Conservation (phyloP, 768 basidiomycete species). For the Heimioporus sp. region DNA sequence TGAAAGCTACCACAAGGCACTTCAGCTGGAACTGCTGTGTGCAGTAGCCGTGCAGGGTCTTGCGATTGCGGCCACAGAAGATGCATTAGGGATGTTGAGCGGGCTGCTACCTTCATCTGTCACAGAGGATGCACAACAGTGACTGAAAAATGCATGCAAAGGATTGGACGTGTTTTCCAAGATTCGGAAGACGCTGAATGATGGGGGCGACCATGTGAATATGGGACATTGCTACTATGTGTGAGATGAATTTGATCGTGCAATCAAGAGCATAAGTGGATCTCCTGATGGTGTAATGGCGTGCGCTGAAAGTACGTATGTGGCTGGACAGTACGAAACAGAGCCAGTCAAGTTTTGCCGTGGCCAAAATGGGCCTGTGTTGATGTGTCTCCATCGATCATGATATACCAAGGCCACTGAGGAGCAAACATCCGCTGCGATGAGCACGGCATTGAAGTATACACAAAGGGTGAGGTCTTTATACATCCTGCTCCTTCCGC, state of each 20-base stretch:
- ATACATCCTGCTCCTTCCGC: neutral
- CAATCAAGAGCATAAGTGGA: constrained; percentile 85
- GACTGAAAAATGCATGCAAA: constrained; percentile 75
- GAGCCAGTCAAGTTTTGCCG: constrained; percentile 78
- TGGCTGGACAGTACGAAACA: constrained; percentile 73
- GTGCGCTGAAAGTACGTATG: no score
- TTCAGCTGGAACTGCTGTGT: constrained; percentile 79
- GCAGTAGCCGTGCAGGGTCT: constrained; percentile 94
- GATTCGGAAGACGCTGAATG: constrained; percentile 80
- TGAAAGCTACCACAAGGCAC: constrained; percentile 91
- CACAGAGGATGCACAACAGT: constrained; percentile 62
- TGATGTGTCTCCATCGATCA: constrained; percentile 85
- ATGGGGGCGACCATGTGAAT: constrained; percentile 89
- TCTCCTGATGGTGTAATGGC: neutral
- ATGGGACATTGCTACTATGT: constrained; percentile 96
- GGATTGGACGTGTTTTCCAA: constrained; percentile 89
- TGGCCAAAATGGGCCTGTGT: constrained; percentile 68
- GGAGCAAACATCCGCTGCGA: constrained; percentile 77
- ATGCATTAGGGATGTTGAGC: constrained; percentile 70
- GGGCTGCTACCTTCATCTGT: constrained; percentile 48
- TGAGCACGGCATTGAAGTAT: constrained; percentile 82
- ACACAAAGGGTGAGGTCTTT: constrained; percentile 62
- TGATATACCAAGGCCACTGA: constrained; percentile 95
- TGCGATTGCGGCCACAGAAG: constrained; percentile 92
- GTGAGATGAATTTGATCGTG: constrained; percentile 91